These are phyloP conservation scores for Plasmodium fragile DNA, from an alignment of 169 alveolate genomes.

Conservation along the genomic window DNA sequence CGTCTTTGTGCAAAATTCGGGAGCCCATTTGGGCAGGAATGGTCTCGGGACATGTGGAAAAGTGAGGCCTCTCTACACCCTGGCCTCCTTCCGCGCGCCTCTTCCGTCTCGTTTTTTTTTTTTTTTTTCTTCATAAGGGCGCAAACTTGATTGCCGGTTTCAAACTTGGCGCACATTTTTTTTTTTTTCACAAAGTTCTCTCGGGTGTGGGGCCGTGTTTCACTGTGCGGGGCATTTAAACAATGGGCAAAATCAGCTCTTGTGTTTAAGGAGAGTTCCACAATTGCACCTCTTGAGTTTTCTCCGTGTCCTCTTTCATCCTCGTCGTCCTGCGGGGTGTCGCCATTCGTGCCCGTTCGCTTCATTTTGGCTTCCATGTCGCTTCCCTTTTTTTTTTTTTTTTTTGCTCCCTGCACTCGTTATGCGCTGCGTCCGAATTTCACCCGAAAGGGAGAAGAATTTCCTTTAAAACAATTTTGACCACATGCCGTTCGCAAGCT, in stretches of 20 bases:
- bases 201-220: background rate
- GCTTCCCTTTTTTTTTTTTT: background rate
- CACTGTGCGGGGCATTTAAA: background rate
- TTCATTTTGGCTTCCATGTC: background rate
- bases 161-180: background rate
- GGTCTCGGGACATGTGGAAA: background rate
- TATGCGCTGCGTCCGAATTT: background rate
- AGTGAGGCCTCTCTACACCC: background rate
- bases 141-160: background rate
- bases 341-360: background rate
- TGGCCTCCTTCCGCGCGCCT: background rate
- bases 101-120: background rate
- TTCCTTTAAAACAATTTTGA: background rate
- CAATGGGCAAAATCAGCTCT: background rate
- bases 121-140: background rate
- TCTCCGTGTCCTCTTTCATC: background rate
- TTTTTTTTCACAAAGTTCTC: background rate
- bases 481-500: background rate
- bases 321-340: background rate
- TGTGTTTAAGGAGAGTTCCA: background rate
- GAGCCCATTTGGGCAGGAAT: background rate
- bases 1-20: background rate
- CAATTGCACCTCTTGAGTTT: background rate
- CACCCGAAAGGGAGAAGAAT: background rate
- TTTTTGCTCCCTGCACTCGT: background rate